Evolutionary conservation across 139 green algal genomes (phyloP), one percentile per base, ranked within the genome.

Genomic region (Auxenochlorella protothecoides): DNA sequence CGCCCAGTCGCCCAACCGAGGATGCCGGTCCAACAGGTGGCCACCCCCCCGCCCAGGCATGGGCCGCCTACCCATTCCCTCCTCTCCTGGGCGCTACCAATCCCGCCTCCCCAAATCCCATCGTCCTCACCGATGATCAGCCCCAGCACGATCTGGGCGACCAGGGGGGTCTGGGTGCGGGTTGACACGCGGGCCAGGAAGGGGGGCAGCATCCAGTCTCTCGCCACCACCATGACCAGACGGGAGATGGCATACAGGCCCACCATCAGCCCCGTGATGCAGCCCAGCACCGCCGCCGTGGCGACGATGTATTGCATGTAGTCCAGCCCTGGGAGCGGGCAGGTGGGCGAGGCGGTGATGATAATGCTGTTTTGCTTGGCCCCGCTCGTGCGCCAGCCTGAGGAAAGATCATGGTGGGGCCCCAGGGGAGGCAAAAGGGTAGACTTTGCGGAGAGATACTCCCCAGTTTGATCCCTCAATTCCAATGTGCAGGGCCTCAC

Each of bases 141-240:
- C 3, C 78, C 78, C 4, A 79, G 11, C 12, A 70, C 44, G 56
- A 74, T 73, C 66, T 83, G 78, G 5, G 78, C 78, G 54, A 79
- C 10, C 27, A 83, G 52, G 4, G 78, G 78, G 27, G 78, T 83
- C 68, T 83, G 78, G 9, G 73, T 79, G 51, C 73, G 59, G 1
- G 59, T 52, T 3, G 70, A 77, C 63, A 83, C 70, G 16, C 13
- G 12, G 3, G 78, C 73, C 65, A 83, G 67, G 51, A 74, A 66
- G 55, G 78, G 78, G 10, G 78, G 78, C 62, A 83, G 70, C 68
- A 83, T 56, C 78, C 78, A 83, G 60, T 76, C 69, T 44, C 78
- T 59, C 9, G 62, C 63, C 16, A 57, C 69, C 2, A 71, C 73
- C 78, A 83, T 83, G 63, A 74, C 68, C 15, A 79, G 64, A 59